These are phyloP conservation scores for Orychophragmus violaceus DNA, from an alignment of 345 rosid genomes.

Conservation along the genomic window DNA sequence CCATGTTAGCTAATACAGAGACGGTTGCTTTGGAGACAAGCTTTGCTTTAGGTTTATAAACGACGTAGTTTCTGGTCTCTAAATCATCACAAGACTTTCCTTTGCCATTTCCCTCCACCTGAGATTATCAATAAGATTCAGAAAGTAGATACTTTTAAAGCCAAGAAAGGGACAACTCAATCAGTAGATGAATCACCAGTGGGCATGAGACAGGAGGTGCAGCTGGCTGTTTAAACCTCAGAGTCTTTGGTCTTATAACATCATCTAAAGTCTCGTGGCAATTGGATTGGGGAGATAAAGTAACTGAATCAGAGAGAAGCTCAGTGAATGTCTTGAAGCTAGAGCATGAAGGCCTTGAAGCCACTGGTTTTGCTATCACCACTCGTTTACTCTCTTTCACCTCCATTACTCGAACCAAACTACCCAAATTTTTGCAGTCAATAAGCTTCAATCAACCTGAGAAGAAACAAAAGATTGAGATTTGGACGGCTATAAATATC, in stretches of 20 bases:
- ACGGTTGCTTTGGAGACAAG: constrained; percentile 75
- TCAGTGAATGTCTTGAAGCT: constrained; percentile 61
- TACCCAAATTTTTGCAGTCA: not conserved
- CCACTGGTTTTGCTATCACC: constrained; percentile 74
- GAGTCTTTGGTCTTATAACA: constrained; percentile 76
- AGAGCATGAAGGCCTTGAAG: constrained; percentile 73
- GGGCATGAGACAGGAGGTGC: constrained; percentile 33
- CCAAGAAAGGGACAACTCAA: not conserved
- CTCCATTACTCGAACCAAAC: constrained; percentile 43
- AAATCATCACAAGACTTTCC: constrained; percentile 38
- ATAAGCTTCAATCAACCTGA: not conserved
- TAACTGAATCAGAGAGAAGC: constrained; percentile 56
- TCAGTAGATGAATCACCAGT: constrained; percentile 34
- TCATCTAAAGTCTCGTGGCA: constrained; percentile 41
- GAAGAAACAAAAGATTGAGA: not conserved
- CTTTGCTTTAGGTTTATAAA: constrained; percentile 84
- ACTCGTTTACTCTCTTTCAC: constrained; percentile 58
- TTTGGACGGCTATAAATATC: not conserved
- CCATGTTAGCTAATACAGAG: constrained; percentile 79
- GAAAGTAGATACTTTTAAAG: not conserved
- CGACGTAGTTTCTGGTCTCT: constrained; percentile 39
- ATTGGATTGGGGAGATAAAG: constrained; percentile 38
- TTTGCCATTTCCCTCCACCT: constrained; percentile 21
- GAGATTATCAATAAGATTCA: not conserved
- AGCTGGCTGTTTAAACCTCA: constrained; percentile 51